Conservation (phyloP, 257 asterid species). For the Avicennia marina region DNA sequence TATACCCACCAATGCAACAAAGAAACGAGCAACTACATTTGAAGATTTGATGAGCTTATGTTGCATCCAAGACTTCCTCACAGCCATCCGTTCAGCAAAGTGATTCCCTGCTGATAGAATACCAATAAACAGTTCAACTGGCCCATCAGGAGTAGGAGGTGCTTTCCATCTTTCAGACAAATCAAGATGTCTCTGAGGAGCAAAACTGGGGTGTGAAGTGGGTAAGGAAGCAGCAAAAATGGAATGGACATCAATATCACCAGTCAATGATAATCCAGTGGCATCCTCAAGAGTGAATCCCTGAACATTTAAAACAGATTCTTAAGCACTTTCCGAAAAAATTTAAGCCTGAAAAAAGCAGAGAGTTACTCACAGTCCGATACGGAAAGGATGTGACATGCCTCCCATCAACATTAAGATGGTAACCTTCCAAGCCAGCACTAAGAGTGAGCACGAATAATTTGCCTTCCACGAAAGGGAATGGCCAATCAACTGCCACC, state of each 20-base stretch:
- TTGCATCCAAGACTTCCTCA: conserved; percentile 94
- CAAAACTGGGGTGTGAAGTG: conserved; percentile 80
- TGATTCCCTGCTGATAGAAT: conserved; percentile 95
- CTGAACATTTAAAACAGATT: conserved; percentile 27
- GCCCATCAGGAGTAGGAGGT: conserved; percentile 51
- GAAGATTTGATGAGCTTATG: conserved; percentile 62
- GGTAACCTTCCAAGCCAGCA: conserved; percentile 96
- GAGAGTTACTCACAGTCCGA: conserved; percentile 60
- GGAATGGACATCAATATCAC: conserved; percentile 72
- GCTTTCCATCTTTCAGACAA: conserved; percentile 81
- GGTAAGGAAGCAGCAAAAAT: conserved; percentile 90
- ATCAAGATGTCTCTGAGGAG: conserved; percentile 86
- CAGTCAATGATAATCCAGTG: conserved; percentile 76
- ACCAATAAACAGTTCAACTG: conserved; percentile 80
- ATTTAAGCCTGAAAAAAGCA: conserved; percentile 5
- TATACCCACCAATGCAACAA: conserved; percentile 79
- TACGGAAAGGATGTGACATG: conserved; percentile 93
- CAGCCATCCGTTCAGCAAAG: conserved; percentile 97
- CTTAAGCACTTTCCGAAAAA: conserved; percentile 8
- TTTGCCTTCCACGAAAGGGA: conserved; percentile 75
- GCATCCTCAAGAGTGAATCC: conserved; percentile 97
- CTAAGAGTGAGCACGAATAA: conserved; percentile 86
- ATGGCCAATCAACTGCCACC: conserved; percentile 76
- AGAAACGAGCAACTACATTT: conserved; percentile 79
- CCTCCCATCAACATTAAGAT: conserved; percentile 81